phyloP scores from a whole-genome alignment of 805 yeast genomes.

The Metschnikowia peoriensis region DNA sequence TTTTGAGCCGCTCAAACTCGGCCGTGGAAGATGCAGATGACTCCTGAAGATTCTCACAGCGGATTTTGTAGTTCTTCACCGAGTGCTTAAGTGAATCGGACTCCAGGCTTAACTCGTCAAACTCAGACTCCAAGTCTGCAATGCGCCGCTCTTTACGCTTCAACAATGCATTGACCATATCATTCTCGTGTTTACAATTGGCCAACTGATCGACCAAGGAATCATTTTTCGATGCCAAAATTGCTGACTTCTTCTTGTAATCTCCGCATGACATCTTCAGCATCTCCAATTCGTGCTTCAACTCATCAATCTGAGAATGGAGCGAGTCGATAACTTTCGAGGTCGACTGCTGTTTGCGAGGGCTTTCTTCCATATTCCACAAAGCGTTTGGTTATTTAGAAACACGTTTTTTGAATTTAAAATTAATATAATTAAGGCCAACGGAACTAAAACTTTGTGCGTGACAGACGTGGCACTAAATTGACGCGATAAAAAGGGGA shows the following conservation, averaged over 20 bases:
- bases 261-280: slow-evolving; percentile 43
- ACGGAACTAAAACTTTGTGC: neutral
- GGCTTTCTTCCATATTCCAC: slow-evolving; percentile 20
- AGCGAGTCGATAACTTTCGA: slow-evolving; percentile 52
- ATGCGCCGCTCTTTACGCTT: slow-evolving; percentile 70
- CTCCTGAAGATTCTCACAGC: slow-evolving; percentile 48
- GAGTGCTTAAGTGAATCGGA: slow-evolving; percentile 51
- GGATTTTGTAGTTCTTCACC: slow-evolving; percentile 48
- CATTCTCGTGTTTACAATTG: slow-evolving; percentile 74
- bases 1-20: slow-evolving; percentile 56
- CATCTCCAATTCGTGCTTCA: slow-evolving; percentile 46
- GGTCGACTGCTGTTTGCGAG: slow-evolving; percentile 22
- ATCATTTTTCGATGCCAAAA: slow-evolving; percentile 48
- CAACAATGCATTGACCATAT: slow-evolving; percentile 64
- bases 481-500: neutral
- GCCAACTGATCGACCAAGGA: slow-evolving; percentile 61
- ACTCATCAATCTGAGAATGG: slow-evolving; percentile 42
- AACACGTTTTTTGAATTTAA: neutral
- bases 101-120: slow-evolving; percentile 45
- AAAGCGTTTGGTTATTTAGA: neutral
- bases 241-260: slow-evolving; percentile 51
- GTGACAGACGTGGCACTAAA: neutral
- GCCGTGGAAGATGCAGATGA: slow-evolving; percentile 43
- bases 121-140: slow-evolving; percentile 59
- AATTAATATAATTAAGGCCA: no score